phyloP scores from a whole-genome alignment of 495 filamentous ascomycete genomes.

The Tuber aestivum region DNA sequence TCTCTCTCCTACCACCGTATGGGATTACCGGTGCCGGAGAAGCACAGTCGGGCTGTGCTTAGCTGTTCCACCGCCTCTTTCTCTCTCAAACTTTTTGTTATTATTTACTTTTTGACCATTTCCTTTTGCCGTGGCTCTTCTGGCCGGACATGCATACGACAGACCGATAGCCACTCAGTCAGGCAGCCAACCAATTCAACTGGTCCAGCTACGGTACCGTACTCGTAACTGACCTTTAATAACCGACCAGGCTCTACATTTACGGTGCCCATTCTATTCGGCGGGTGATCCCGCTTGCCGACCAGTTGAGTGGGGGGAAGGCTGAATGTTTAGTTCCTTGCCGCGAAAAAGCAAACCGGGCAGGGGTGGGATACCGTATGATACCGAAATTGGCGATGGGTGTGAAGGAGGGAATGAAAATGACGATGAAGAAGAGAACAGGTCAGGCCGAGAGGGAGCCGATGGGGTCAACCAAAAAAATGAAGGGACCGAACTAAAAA shows the following conservation, averaged over 20 bases:
- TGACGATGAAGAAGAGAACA: conserved; percentile 13
- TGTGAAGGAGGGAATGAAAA: conserved; percentile 1
- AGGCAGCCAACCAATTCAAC: background rate
- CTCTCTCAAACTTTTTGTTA: background rate
- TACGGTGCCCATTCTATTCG: background rate
- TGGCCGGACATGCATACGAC: background rate
- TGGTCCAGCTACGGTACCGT: background rate
- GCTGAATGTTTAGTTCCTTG: conserved; percentile 7
- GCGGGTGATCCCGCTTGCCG: background rate
- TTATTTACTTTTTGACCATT: conserved; percentile 1
- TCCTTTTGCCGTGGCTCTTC: background rate
- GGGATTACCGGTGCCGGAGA: background rate
- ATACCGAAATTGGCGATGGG: background rate
- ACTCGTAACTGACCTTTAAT: background rate
- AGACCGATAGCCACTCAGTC: background rate
- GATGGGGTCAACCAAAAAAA: conserved; percentile 7
- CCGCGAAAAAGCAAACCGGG: conserved; percentile 23
- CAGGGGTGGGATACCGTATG: background rate
- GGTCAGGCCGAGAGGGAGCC: background rate
- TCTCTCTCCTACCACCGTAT: background rate
- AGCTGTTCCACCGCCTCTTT: background rate
- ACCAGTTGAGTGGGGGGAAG: background rate
- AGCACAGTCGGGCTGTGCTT: background rate
- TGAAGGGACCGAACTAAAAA: conserved; percentile 5
- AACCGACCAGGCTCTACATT: background rate